phyloP scores from a whole-genome alignment of 2,329 filamentous ascomycete genomes.

The Fusarium nisikadoi region DNA sequence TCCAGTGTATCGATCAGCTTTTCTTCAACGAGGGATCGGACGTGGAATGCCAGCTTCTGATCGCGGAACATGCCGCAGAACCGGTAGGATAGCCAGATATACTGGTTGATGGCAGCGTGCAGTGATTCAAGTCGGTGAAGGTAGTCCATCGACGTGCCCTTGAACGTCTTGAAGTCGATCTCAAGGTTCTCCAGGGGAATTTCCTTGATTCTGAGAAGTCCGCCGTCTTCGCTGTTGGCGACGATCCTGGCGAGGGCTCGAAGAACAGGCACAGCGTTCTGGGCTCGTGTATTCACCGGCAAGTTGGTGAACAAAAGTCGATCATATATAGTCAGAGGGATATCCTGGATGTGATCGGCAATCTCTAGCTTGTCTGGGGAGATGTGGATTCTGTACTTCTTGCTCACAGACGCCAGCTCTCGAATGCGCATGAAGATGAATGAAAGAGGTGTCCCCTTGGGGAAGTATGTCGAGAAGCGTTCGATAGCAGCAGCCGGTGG shows the following conservation, averaged over 20 bases:
- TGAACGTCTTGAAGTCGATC: conserved; percentile 57
- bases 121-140: conserved; percentile 78
- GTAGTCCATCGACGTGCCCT: conserved; percentile 61
- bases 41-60: conserved; percentile 79
- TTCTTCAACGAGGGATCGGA: conserved; percentile 80
- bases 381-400: conserved; percentile 74
- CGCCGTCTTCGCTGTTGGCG: conserved; percentile 71
- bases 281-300: conserved; percentile 69
- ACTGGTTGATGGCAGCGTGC: conserved; percentile 85
- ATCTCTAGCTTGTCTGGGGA: conserved; percentile 69
- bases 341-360: conserved; percentile 79
- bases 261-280: conserved; percentile 61
- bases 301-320: conserved; percentile 79
- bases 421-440: conserved; percentile 83
- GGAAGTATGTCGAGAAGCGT: conserved; percentile 84
- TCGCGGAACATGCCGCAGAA: conserved; percentile 83
- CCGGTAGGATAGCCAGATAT: conserved; percentile 93
- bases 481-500: conserved; percentile 78
- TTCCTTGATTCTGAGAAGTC: conserved; percentile 75
- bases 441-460: conserved; percentile 80
- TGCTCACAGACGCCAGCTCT: conserved; percentile 72
- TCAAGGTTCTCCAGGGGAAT: conserved; percentile 82
- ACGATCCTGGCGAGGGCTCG: conserved; percentile 75
- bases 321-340: conserved; percentile 76
- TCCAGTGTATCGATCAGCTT: conserved; percentile 66